Evolutionary conservation across 2,329 filamentous ascomycete species (phyloP), one percentile per base, ranked within the genome.

Genomic region (Harringtonia aguacate): DNA sequence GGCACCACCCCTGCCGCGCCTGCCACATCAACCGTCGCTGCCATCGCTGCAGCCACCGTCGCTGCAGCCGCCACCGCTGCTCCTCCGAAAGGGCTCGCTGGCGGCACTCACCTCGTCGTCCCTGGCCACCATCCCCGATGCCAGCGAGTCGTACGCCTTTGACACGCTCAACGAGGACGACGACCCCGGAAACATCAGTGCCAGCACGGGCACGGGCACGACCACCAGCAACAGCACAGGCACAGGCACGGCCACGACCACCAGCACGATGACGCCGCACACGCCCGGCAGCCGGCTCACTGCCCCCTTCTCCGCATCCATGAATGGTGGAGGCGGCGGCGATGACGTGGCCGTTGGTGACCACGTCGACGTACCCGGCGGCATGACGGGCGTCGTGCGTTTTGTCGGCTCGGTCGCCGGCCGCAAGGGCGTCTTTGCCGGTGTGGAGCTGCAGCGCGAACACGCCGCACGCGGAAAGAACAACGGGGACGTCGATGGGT

Each of bases 401-500:
- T 98, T 95, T 59, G 70, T 97, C 49, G 92, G 92, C 36, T 70
- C 72, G 33, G 90, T 98, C 34, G 77, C 81, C 54, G 89, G 89
- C 50, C 95, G 95, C 69, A 87, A 84, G 53, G 92, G 92, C 41
- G 76, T 77, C 18, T 98, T 98, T 69, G 88, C 86, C 28, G 92
- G 92, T 37, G 86, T 98, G 30, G 92, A 98, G 63, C 72, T 98
- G 50, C 79, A 82, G 55, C 69, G 77, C 43, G 85, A 94, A 53
- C 94, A 83, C 67, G 85, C 88, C 29, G 63, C 73, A 41, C 78
- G 84, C 58, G 92, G 92, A 29, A 98, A 98, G 71, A 98, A 98
- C 59, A 94, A 77, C 56, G 92, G 92, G 50, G 89, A 95, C 61
- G 92, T 97, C 44, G 90, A 97, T 54, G 92, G 90, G 86, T 90